These are phyloP conservation scores for Olyra latifolia DNA, from an alignment of 176 grass and related monocot genomes.

Conservation along the genomic window DNA sequence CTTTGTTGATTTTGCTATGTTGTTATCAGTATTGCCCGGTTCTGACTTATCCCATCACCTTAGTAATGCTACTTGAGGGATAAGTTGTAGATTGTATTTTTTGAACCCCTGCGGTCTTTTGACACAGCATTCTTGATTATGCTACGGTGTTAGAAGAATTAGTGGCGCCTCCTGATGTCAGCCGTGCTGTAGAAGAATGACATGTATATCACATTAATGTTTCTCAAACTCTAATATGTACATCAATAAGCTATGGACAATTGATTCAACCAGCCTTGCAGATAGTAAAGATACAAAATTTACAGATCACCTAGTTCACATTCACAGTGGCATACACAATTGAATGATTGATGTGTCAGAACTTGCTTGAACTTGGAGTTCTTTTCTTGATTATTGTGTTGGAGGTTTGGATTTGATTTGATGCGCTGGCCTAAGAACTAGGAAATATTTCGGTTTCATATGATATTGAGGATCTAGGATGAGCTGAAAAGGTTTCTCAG, in stretches of 20 bases:
- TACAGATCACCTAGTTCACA: not conserved
- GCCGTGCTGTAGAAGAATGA: not conserved
- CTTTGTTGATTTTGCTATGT: not conserved
- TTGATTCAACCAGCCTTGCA: not conserved
- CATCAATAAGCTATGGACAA: not conserved
- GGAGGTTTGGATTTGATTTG: not conserved
- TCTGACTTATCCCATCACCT: not conserved
- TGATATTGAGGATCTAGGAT: not conserved
- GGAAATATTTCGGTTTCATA: not conserved
- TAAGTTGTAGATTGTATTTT: not conserved
- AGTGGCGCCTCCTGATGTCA: not conserved
- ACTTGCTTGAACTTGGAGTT: not conserved
- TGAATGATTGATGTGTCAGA: not conserved
- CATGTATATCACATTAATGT: not conserved
- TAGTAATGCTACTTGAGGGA: not conserved
- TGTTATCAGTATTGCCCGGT: not conserved
- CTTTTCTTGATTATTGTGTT: not conserved
- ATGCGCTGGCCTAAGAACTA: not conserved
- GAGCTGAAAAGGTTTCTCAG: not conserved
- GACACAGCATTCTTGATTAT: not conserved
- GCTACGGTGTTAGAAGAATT: not conserved
- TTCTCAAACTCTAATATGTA: not conserved
- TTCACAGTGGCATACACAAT: not conserved
- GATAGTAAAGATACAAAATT: not conserved
- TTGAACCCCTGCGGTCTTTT: not conserved